These are phyloP conservation scores for Tolypocladium cylindrosporum DNA, from an alignment of 2,329 filamentous ascomycete genomes.

Conservation along the genomic window DNA sequence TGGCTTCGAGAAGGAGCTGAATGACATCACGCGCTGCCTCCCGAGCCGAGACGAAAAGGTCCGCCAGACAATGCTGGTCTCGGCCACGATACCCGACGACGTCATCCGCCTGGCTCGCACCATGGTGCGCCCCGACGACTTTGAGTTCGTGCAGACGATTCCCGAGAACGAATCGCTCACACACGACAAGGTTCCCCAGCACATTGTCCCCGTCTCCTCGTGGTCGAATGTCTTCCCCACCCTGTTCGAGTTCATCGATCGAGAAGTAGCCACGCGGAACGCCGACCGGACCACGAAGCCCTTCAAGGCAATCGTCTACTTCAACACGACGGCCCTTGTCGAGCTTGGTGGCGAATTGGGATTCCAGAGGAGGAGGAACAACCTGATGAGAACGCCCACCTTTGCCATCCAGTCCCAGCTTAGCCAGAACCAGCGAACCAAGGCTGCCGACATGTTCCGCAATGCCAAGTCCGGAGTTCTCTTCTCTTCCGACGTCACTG, in stretches of 20 bases:
- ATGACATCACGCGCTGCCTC: slow-evolving; percentile 49
- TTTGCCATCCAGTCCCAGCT: slow-evolving; percentile 72
- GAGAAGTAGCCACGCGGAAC: slow-evolving; percentile 38
- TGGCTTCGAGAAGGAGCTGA: slow-evolving; percentile 62
- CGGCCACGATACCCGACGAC: slow-evolving; percentile 78
- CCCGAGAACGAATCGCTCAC: slow-evolving; percentile 72
- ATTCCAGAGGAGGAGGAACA: slow-evolving; percentile 27
- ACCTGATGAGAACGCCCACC: slow-evolving; percentile 23
- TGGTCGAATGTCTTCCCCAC: slow-evolving; percentile 70
- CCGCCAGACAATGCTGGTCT: slow-evolving; percentile 90
- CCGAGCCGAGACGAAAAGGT: slow-evolving; percentile 53
- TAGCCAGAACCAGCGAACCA: slow-evolving; percentile 58
- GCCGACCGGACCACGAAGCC: slow-evolving; percentile 36
- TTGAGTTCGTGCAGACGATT: slow-evolving; percentile 88
- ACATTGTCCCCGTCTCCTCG: slow-evolving; percentile 54
- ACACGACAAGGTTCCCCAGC: slow-evolving; percentile 75
- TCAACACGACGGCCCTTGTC: slow-evolving; percentile 68
- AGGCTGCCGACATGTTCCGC: slow-evolving; percentile 64
- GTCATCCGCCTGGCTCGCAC: slow-evolving; percentile 70
- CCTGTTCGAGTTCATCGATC: slow-evolving; percentile 64
- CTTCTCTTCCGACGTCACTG: slow-evolving; percentile 71
- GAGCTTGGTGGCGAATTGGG: slow-evolving; percentile 49
- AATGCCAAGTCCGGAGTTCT: slow-evolving; percentile 50
- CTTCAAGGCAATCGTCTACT: slow-evolving; percentile 96
- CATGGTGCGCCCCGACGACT: slow-evolving; percentile 69